Evolutionary conservation across 148 eudicot genomes (phyloP).

Genomic region (Cornus controversa): DNA sequence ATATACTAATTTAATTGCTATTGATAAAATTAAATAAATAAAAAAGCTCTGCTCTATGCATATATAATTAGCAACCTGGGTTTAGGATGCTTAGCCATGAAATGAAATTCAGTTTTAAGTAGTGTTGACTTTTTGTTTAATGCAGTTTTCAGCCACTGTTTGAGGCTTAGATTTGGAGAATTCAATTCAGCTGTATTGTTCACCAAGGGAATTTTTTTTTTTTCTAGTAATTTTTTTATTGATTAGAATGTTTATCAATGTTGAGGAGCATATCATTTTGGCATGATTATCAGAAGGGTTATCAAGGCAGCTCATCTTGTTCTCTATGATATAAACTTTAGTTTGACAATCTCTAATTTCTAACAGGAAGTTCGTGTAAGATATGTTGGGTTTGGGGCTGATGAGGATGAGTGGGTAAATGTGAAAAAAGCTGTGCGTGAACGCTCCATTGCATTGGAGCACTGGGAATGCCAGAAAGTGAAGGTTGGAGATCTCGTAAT

Average conservation of each 20-base stretch:
- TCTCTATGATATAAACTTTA: background rate
- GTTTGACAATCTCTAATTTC: background rate
- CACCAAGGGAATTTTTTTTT: too few species aligned
- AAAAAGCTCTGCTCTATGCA: too few species aligned
- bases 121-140: too few species aligned
- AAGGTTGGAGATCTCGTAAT: slow-evolving; percentile 70
- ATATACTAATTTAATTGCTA: too few species aligned
- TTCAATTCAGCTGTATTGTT: too few species aligned
- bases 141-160: too few species aligned
- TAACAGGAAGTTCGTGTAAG: slow-evolving; percentile 88
- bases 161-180: too few species aligned
- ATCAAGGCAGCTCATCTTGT: background rate
- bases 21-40: too few species aligned
- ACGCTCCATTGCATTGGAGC: slow-evolving; percentile 77
- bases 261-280: background rate
- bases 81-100: too few species aligned
- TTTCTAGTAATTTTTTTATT: too few species aligned
- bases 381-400: slow-evolving; percentile 76
- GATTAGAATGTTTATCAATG: background rate
- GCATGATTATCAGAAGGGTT: background rate
- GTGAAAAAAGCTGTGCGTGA: slow-evolving; percentile 61
- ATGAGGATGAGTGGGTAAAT: slow-evolving; percentile 93
- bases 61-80: too few species aligned
- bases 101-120: too few species aligned
- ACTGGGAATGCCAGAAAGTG: slow-evolving; percentile 69